Percentiles rank a stretch among this genome's conserved stretches.
Conservation (phyloP, 768 basidiomycete genomes). For the Lentinula aciculospora region DNA sequence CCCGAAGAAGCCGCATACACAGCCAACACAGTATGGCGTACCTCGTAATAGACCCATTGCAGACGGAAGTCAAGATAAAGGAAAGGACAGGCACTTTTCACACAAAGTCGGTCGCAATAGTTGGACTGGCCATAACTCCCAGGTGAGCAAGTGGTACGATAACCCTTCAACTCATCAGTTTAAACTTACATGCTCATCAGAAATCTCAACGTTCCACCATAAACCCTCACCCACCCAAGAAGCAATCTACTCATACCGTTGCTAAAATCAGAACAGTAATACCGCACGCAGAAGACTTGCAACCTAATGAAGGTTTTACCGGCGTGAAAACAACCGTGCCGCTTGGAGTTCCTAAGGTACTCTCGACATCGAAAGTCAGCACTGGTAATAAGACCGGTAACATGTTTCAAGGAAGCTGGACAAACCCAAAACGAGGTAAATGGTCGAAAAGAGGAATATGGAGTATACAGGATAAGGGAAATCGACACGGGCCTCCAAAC, state of each 20-base stretch:
- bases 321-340: neutral
- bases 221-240: neutral
- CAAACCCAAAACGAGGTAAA: neutral
- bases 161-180: neutral
- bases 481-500: neutral
- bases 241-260: neutral
- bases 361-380: neutral
- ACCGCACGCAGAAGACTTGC: neutral
- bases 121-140: neutral
- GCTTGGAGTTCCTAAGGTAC: neutral
- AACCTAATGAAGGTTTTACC: conserved; percentile 1
- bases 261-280: neutral
- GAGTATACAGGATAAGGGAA: neutral
- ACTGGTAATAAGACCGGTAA: neutral
- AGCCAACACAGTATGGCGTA: neutral
- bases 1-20: neutral
- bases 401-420: neutral
- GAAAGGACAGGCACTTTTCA: neutral
- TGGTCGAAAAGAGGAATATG: neutral
- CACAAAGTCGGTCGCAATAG: neutral
- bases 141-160: neutral
- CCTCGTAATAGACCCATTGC: neutral
- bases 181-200: neutral
- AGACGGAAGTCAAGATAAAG: neutral
- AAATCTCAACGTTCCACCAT: neutral